A percentile compares a stretch with the other conserved stretches of the same genome.
phyloP scores from a whole-genome alignment of 2,329 filamentous ascomycete genomes.

The Claviceps sp. region DNA sequence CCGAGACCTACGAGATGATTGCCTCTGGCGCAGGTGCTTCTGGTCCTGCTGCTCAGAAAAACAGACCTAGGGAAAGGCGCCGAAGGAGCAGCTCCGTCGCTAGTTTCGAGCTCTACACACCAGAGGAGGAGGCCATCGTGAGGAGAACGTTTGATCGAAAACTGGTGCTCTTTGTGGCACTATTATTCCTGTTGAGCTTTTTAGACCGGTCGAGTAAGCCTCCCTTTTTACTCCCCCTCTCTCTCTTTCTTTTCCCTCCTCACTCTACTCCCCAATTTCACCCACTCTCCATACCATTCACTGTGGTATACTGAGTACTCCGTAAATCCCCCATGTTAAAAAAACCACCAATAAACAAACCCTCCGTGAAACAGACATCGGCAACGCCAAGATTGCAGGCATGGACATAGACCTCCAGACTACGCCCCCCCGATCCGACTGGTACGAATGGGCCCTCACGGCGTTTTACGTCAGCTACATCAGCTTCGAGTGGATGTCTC shows the following conservation, averaged over 20 bases:
- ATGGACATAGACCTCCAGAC: slow-evolving; percentile 49
- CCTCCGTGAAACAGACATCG: slow-evolving; percentile 33
- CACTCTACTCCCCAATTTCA: background rate
- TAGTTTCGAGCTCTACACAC: slow-evolving; percentile 31
- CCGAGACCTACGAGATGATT: slow-evolving; percentile 23
- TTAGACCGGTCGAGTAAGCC: slow-evolving; percentile 68
- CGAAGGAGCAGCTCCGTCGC: slow-evolving; percentile 18
- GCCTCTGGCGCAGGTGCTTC: slow-evolving; percentile 1
- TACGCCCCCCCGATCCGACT: slow-evolving; percentile 26
- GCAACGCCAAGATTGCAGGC: slow-evolving; percentile 49
- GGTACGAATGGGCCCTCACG: slow-evolving; percentile 48
- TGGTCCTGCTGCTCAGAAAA: background rate
- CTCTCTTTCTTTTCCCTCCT: background rate
- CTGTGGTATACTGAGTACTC: too few relatives aligned
- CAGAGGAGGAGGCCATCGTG: slow-evolving; percentile 59
- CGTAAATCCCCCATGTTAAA: too few relatives aligned
- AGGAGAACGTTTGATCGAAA: slow-evolving; percentile 63
- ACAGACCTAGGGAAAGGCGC: slow-evolving; percentile 4
- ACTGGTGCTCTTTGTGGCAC: slow-evolving; percentile 66
- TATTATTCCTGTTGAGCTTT: slow-evolving; percentile 76
- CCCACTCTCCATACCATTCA: background rate
- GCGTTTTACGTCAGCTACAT: slow-evolving; percentile 53
- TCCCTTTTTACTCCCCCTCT: background rate
- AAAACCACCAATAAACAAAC: too few relatives aligned
- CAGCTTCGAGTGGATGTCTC: slow-evolving; percentile 49